Conservation (phyloP, 1,284 basidiomycete genomes). For the Cutaneotrichosporon dermatis region DNA sequence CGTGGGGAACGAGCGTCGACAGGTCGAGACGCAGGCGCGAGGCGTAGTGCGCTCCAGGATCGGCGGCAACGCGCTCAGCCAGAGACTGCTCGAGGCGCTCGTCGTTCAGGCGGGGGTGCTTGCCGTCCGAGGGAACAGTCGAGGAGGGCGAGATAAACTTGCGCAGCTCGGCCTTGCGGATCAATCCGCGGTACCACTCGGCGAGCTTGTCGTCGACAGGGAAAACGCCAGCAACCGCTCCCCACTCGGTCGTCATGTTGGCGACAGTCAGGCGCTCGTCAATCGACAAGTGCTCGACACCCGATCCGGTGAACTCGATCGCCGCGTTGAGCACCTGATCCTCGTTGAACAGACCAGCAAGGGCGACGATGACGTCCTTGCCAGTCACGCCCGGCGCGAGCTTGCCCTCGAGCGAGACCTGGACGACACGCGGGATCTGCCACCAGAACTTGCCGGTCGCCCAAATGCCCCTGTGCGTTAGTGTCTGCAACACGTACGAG, state of each 20-base stretch:
- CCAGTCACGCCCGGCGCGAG: slow-evolving; percentile 88
- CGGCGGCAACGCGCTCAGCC: slow-evolving; percentile 60
- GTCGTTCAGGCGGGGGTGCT: slow-evolving; percentile 83
- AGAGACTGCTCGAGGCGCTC: slow-evolving; percentile 65
- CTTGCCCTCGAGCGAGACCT: slow-evolving; percentile 81
- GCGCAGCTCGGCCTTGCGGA: slow-evolving; percentile 72
- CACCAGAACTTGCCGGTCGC: slow-evolving; percentile 99
- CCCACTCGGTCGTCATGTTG: slow-evolving; percentile 99
- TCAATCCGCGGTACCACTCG: slow-evolving; percentile 79
- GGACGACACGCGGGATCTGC: slow-evolving; percentile 96
- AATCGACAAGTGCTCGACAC: slow-evolving; percentile 71
- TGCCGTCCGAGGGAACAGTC: slow-evolving; percentile 47
- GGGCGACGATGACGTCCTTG: slow-evolving; percentile 96
- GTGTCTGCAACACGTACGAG: background rate
- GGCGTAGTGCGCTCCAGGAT: slow-evolving; percentile 75
- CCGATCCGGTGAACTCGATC: slow-evolving; percentile 94
- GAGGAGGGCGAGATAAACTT: slow-evolving; percentile 56
- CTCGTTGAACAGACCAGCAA: slow-evolving; percentile 93
- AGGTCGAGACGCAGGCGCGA: slow-evolving; percentile 90
- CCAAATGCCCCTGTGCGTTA: slow-evolving; percentile 68
- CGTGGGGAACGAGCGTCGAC: slow-evolving; percentile 87
- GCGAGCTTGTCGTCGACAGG: slow-evolving; percentile 80
- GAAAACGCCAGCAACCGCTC: slow-evolving; percentile 91
- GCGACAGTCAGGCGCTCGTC: slow-evolving; percentile 94
- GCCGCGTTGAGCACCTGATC: slow-evolving; percentile 98